Evolutionary conservation across 2,329 filamentous ascomycete genomes (phyloP), one percentile per base, ranked within the genome.

Genomic region (Lachnellula occidentalis): DNA sequence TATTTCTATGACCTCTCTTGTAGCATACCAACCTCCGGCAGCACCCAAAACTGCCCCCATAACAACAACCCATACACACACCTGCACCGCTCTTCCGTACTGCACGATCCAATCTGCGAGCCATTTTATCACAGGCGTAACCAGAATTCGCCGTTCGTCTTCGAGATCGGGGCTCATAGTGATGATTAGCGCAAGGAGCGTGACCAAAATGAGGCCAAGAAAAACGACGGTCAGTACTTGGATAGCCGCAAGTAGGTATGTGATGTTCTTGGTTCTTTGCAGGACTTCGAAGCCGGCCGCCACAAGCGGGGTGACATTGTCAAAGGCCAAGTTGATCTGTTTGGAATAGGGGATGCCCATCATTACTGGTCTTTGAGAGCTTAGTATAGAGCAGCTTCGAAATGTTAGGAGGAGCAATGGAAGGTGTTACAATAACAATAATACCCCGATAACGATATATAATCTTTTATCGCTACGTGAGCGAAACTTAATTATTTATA

Each of bases 281-380:
- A 79, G 69, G 24, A 78, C 73, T 58, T 76, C 67, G 67, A 74
- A 78, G 22, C 73, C 76, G 0, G 72, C 72, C 1, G 73, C 74
- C 3, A 78, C 76, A 4, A 80, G 73, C 0, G 77, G 77, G 0
- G 76, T 77, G 27, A 80, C 76, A 67, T 79, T 74, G 56, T 76
- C 73, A 64, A 79, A 78, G 37, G 76, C 77, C 2, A 73, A 68
- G 61, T 78, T 73, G 60, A 79, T 79, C 58, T 78, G 71, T 61
- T 72, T 73, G 14, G 74, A 77, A 67, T 78, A 79, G 1, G 77
- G 77, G 50, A 79, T 73, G 12, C 77, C 76, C 76, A 79, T 79
- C 24, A 9, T 54, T 54, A 17, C 19, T 22, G 17, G 2, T 48
- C 39, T 19, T 17, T 17, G 5, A 17, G 9, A 31, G 9, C 9